Base-by-base conservation (phyloP, 495 filamentous ascomycete genomes). In the Penicillium cosmopolitanum region DNA sequence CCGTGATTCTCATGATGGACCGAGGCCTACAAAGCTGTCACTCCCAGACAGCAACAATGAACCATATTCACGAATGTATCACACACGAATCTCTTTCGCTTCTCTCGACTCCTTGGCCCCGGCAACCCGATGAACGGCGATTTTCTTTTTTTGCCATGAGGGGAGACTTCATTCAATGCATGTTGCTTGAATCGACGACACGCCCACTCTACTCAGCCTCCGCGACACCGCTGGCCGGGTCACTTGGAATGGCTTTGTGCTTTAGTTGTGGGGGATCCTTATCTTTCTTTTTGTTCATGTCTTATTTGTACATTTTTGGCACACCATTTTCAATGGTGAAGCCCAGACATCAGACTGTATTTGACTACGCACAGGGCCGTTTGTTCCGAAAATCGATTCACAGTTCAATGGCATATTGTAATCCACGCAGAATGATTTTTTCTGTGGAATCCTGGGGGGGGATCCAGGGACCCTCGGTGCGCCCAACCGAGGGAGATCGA, bases 1-100 rank as follows among this genome's bases (percentile, higher is more conserved):
- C 31, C 42, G 43, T 50, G 47, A 51, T 31, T 15, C 25, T 38
- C 46, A 25, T 16, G 38, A 53, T 56, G 53, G 56, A 52, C 60
- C 63, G 60, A 70, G 68, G 65, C 60, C 35, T 59, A 46, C 33
- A 40, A 23, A 34, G 34, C 55, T 46, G 50, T 44, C 48, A 13
- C 53, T 51, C 31, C 43, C 48, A 28, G 19, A 36, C 57, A 65
- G 3, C 51, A 40, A 58, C 56, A 62, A 69, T 60, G 58, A 57
- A 51, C 28, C 55, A 65, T 61, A 28, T 28, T 3, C 25, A 28
- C 25, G 25, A 28, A 28, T 28, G 25, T 28, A 28, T 51, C 35
- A 35, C 15, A 50, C 13, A 64, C 56, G 58, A 66, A 62, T 62
- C 31, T 64, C 55, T 43, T 64, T 64, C 15, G 38, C 15, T 42